Base-by-base conservation (phyloP, 805 yeast species). In the Vanderwaltozyma polyspora region DNA sequence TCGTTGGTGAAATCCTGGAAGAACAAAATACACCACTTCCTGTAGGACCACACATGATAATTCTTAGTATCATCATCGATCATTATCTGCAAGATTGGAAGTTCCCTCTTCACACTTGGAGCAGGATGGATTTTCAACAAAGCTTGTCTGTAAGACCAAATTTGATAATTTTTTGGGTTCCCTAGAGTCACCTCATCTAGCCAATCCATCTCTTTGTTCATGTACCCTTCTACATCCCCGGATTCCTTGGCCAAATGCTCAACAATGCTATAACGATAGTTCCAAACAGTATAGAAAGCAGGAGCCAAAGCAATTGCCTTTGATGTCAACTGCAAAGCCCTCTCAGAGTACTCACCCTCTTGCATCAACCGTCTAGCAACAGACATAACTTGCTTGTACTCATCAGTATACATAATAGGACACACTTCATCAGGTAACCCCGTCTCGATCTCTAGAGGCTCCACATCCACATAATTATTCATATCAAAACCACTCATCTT, bases 11-110 rank as follows among this genome's bases (percentile, higher is more conserved):
- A 76, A 27, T 74, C 62, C 2, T 63, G 52, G 42, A 78, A 79
- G 44, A 63, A 64, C 25, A 67, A 63, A 8, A 80, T 78, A 16
- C 83, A 59, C 96, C 96, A 87, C 46, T 81, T 80, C 34, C 89
- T 62, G 47, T 86, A 84, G 1, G 95, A 73, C 97, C 98, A 91
- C 5, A 87, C 95, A 49, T 91, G 98, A 57, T 91, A 93, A 61
- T 91, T 91, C 52, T 91, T 91, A 5, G 78, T 55, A 51, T 91
- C 98, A 32, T 75, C 79, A 10, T 70, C 72, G 4, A 91, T 57
- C 80, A 89, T 80, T 31, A 68, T 59, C 26, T 68, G 68, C 28
- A 81, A 62, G 16, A 85, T 66, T 2, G 82, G 79, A 33, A 66
- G 65, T 51, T 91, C 97, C 25, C 76, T 61, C 28, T 58, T 62